Conservation (phyloP, 2,329 filamentous ascomycete species). For the Claviceps pazoutovae region DNA sequence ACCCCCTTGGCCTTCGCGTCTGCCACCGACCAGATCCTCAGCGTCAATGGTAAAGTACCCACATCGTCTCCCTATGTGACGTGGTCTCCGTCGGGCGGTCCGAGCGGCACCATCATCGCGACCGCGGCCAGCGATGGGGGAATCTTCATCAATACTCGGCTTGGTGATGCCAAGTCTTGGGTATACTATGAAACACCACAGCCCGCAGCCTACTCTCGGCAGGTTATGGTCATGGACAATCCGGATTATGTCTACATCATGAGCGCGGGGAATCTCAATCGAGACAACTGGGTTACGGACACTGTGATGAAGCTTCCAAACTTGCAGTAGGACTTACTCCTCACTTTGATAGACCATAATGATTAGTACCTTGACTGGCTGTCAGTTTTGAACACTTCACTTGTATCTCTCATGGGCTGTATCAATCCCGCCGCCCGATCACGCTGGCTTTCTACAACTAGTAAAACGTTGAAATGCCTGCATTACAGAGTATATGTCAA, state of each 20-base stretch:
- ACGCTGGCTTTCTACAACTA: too few species aligned
- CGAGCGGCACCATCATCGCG: background rate
- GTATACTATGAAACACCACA: background rate
- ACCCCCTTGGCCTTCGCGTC: background rate
- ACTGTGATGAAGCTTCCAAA: background rate
- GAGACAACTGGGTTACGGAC: background rate
- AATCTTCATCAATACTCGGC: background rate
- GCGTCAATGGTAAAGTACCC: background rate
- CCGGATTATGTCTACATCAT: background rate
- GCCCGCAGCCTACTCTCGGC: background rate
- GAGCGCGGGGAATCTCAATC: background rate
- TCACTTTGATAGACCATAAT: background rate
- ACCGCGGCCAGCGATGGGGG: background rate
- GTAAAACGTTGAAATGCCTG: too few species aligned
- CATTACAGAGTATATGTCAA: too few species aligned
- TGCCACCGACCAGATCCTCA: background rate
- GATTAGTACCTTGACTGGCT: background rate
- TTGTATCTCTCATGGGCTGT: too few species aligned
- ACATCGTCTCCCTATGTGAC: background rate
- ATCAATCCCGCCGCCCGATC: too few species aligned
- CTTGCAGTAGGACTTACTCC: background rate
- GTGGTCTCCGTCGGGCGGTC: background rate
- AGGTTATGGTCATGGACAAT: background rate
- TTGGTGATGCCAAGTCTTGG: background rate
- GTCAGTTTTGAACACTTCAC: background rate